Evolutionary conservation across 2,329 filamentous ascomycete genomes (phyloP), one percentile per base, ranked within the genome.

Genomic region (Arthroderma sp.): DNA sequence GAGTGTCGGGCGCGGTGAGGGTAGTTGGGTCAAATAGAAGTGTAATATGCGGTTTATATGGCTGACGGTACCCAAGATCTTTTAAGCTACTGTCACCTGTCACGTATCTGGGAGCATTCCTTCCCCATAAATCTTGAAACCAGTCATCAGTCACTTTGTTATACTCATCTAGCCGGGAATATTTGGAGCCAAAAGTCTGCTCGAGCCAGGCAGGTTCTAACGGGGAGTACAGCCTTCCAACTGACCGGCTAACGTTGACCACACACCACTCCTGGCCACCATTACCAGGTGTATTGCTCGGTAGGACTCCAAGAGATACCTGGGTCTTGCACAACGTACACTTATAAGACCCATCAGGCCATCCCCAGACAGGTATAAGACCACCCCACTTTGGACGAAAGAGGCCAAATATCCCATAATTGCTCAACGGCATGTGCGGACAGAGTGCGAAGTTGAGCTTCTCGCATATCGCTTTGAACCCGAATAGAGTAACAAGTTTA

Each of bases 211-310:
- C 2, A n/a, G 51, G 38, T 8, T 58, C 56, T 38, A 58, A 25
- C 9, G 56, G 56, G 4, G 56, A 58, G 15, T 31, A 25, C 21
- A 58, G 56, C 31, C 37, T 44, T 38, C 56, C 56, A 37, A 58
- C 19, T 4, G 49, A 33, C 49, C 51, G 56, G 39, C 23, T 23
- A 21, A 58, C 31, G 4, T 28, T 23, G 4, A 58, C 17, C 8
- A 33, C 49, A 33, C 21, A 37, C 28, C 38, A 58, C 7, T 37
- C 51, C 13, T 35, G 15, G 25, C 37, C 15, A 38, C 13, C 7
- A 23, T 44, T 23, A 4, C 41, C 41, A 25, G 19, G 41, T 25
- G 21, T 13, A 44, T 21, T 6, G 25, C 19, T 25, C 19, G 19
- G 19, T 11, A 44, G 25, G 8, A 23, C 19, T 2, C 19, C 19